Base-by-base conservation (phyloP, 306 rosid genomes). In the Quercus agrifolia region DNA sequence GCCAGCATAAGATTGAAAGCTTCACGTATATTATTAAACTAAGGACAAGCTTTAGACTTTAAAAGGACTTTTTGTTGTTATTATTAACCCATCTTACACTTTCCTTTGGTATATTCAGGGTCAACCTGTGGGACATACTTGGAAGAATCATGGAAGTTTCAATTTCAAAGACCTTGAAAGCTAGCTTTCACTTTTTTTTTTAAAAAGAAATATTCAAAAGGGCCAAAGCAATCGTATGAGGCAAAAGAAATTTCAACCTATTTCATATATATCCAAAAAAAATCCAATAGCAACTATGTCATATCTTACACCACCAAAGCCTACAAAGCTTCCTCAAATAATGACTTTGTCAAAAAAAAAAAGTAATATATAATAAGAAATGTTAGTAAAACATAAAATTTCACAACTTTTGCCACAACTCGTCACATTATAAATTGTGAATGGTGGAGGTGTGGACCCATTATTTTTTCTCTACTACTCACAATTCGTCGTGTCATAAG, bases 141-240 rank as follows among this genome's bases (percentile, higher is more conserved):
- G 41, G 75, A 80, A 66, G 82, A n/a, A 59, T 61, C 80, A 49
- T 51, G 80, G 82, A 81, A 76, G 83, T 61, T 84, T 81, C 87
- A 21, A 56, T 61, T 84, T 81, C 87, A 21, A 46, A 70, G 5
- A 28, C 80, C 75, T 17, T 55, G 12, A 70, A n/a, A 78, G 59
- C 35, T 57, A 70, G 46, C 77, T 77, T 67, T 77, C 80, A 49
- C 17, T 2, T 46, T 23, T 23, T 23, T 23, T 23, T 23, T 23
- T 0, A 5, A 6, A 6, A 6, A 6, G 57, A 75, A 70, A 28
- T 66, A 21, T 31, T 18, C 19, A 38, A 8, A 8, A 41, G 46
- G 12, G 46, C 3, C 46, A 41, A 41, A 55, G 66, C 66, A 21
- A 18, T 12, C 2, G 20, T 2, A 20, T 9, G 9, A 21, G 4